Conservation (phyloP, 495 filamentous ascomycete species). For the Trichoderma gamsii region DNA sequence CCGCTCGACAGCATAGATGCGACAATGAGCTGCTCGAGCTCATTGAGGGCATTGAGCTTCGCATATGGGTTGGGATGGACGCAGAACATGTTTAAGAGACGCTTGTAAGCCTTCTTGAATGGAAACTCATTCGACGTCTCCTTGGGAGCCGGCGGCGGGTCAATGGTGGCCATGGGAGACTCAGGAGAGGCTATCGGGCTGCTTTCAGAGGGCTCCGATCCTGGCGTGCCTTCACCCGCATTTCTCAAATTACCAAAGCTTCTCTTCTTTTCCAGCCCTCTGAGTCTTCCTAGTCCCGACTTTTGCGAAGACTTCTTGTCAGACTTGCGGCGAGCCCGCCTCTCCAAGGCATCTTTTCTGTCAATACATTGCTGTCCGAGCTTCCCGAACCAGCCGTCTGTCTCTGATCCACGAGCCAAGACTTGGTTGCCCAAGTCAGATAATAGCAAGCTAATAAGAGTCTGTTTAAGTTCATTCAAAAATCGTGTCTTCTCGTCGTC, state of each 20-base stretch:
- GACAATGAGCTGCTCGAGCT: conserved; percentile 74
- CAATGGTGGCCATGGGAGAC: conserved; percentile 9
- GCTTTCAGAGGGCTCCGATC: conserved; percentile 17
- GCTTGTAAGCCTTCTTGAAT: conserved; percentile 68
- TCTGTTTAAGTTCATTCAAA: conserved; percentile 68
- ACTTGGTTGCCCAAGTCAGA: conserved; percentile 85
- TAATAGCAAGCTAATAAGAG: conserved; percentile 73
- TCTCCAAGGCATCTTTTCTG: conserved; percentile 59
- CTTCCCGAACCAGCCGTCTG: conserved; percentile 81
- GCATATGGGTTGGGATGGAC: conserved; percentile 82
- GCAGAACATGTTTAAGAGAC: conserved; percentile 78
- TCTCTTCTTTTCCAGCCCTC: conserved; percentile 54
- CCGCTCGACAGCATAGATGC: conserved; percentile 59
- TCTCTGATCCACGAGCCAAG: conserved; percentile 83
- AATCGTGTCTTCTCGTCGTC: conserved; percentile 56
- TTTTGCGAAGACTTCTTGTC: conserved; percentile 34
- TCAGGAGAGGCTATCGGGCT: conserved; percentile 1
- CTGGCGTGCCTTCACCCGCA: conserved; percentile 30
- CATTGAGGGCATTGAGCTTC: conserved; percentile 77
- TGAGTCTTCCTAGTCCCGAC: conserved; percentile 33
- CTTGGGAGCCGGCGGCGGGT: conserved; percentile 30
- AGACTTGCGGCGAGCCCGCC: conserved; percentile 33
- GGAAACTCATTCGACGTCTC: conserved; percentile 54
- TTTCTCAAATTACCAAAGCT: conserved; percentile 47
- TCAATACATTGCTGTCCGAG: conserved; percentile 74